Percentiles rank a stretch among this genome's conserved stretches.
Conservation (phyloP, 1,284 basidiomycete genomes). For the Cutaneotrichosporon mucoides region DNA sequence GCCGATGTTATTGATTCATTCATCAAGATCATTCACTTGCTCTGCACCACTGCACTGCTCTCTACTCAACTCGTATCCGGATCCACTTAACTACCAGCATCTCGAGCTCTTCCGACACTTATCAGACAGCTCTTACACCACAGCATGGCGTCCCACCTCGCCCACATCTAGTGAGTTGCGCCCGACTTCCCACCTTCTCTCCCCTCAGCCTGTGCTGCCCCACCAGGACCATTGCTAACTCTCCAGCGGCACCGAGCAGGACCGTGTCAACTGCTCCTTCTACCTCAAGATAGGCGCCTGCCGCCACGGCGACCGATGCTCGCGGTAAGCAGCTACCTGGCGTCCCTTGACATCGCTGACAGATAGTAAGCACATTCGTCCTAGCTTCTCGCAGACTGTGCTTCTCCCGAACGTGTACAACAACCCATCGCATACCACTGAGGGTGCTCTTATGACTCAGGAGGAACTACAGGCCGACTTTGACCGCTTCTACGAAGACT, state of each 20-base stretch:
- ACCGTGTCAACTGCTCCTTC: constrained; percentile 51
- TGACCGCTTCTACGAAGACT: constrained; percentile 93
- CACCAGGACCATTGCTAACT: constrained; percentile 4
- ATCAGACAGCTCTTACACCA: background rate
- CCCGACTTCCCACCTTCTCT: background rate
- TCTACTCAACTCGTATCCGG: constrained; percentile 5
- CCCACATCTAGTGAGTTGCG: constrained; percentile 47
- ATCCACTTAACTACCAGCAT: background rate
- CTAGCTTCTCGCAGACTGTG: constrained; percentile 95
- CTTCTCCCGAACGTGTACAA: constrained; percentile 97
- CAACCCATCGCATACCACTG: constrained; percentile 88
- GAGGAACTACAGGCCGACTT: constrained; percentile 87
- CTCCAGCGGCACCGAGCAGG: constrained; percentile 49
- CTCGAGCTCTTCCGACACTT: constrained; percentile 8
- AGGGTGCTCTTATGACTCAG: constrained; percentile 61
- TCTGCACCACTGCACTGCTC: background rate
- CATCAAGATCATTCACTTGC: background rate
- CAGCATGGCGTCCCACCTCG: constrained; percentile 47
- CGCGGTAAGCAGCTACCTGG: constrained; percentile 28
- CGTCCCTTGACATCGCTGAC: constrained; percentile 4
- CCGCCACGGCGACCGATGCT: constrained; percentile 49
- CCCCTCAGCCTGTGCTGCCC: too few species aligned
- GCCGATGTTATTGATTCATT: background rate
- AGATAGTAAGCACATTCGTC: constrained; percentile 89
- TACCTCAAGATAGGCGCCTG: constrained; percentile 51